A percentile compares a stretch with the other conserved stretches of the same genome.
Conservation (phyloP, 73 alveolate genomes). For the Breviolum minutum region DNA sequence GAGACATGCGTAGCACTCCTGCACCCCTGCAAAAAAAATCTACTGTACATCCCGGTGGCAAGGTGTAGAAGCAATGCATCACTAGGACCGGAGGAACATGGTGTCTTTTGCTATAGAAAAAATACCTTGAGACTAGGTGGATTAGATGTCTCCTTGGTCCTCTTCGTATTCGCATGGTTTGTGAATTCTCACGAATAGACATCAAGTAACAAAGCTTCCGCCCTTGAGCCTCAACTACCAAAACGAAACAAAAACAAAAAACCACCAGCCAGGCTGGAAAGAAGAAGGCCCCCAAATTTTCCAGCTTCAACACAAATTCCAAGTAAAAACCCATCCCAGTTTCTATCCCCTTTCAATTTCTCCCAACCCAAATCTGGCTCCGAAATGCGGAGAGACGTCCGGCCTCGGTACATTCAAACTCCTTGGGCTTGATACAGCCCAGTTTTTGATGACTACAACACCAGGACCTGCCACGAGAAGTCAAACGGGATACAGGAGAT, state of each 20-base stretch:
- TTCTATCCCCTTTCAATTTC: not conserved
- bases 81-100: too few relatives aligned
- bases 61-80: too few relatives aligned
- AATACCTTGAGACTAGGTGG: too few relatives aligned
- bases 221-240: not conserved
- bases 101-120: too few relatives aligned
- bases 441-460: constrained; percentile 50
- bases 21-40: too few relatives aligned
- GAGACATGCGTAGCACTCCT: too few relatives aligned
- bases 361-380: not conserved
- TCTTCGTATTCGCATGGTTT: too few relatives aligned
- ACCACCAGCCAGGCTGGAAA: not conserved
- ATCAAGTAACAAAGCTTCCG: too few relatives aligned
- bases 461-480: constrained; percentile 17
- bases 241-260: too few relatives aligned
- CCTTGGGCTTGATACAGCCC: constrained; percentile 77
- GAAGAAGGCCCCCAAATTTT: not conserved
- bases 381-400: not conserved
- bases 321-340: not conserved
- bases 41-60: too few relatives aligned
- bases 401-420: constrained; percentile 53
- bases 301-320: not conserved
- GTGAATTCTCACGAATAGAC: too few relatives aligned
- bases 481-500: not conserved
- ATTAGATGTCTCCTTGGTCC: too few relatives aligned